A percentile compares a stretch with the other conserved stretches of the same genome.
Conservation (phyloP, 2,329 filamentous ascomycete species). For the Dactylellina cionopaga region DNA sequence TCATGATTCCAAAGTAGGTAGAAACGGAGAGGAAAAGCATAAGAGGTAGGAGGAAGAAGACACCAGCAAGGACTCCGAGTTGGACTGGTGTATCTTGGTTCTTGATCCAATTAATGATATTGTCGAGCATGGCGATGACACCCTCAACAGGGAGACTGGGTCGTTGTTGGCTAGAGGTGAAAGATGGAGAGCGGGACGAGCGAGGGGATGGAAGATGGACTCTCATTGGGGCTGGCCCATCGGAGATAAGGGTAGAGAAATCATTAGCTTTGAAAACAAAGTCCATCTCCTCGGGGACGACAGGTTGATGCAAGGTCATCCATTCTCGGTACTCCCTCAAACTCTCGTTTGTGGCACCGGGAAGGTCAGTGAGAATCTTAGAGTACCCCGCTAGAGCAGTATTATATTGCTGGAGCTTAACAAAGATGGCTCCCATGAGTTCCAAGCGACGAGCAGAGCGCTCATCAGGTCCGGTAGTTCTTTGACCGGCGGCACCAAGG, state of each 20-base stretch:
- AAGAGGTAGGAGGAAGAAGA: constrained; percentile 46
- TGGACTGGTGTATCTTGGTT: constrained; percentile 47
- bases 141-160: constrained; percentile 26
- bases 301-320: constrained; percentile 44
- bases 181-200: constrained; percentile 41
- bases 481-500: constrained; percentile 46
- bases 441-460: constrained; percentile 51
- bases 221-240: constrained; percentile 32
- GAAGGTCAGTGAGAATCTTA: constrained; percentile 48
- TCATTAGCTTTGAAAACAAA: constrained; percentile 47
- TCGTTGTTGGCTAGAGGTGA: constrained; percentile 7
- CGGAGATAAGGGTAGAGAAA: constrained; percentile 39
- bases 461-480: constrained; percentile 36
- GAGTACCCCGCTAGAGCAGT: constrained; percentile 44
- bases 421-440: constrained; percentile 55
- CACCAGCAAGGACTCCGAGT: constrained; percentile 30
- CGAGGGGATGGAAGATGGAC: constrained; percentile 38
- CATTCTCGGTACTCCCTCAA: constrained; percentile 37
- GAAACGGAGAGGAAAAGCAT: constrained; percentile 42
- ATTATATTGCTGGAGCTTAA: constrained; percentile 56
- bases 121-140: constrained; percentile 29
- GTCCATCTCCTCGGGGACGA: constrained; percentile 51
- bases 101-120: constrained; percentile 34
- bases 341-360: constrained; percentile 32
- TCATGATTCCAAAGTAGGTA: constrained; percentile 47